Percentiles rank a stretch among this genome's conserved stretches.
phyloP scores from a whole-genome alignment of 1,284 basidiomycete genomes.

The Phellinidium pouzarii region DNA sequence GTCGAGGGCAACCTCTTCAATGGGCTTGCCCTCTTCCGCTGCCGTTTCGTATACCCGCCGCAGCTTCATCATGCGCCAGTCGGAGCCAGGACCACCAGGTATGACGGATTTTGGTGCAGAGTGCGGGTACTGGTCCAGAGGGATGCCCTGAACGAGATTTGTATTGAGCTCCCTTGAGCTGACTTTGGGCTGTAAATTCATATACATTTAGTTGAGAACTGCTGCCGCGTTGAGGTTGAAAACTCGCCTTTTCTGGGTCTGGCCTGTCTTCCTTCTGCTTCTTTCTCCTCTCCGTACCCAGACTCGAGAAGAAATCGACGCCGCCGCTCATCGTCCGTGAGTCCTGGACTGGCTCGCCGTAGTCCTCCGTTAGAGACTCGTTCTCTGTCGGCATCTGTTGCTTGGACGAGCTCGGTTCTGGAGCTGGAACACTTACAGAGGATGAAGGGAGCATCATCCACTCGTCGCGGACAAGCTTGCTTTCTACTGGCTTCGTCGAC shows the following conservation, averaged over 20 bases:
- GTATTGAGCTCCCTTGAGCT: constrained; percentile 78
- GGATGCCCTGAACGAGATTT: constrained; percentile 58
- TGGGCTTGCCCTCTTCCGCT: constrained; percentile 68
- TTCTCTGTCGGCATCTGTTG: constrained; percentile 31
- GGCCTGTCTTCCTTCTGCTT: constrained; percentile 57
- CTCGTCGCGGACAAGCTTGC: constrained; percentile 64
- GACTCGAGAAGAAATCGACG: constrained; percentile 80
- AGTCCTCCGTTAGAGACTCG: constrained; percentile 61
- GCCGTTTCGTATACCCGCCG: constrained; percentile 85
- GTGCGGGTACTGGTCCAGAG: constrained; percentile 48
- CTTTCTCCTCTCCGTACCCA: constrained; percentile 73
- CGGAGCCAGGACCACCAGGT: constrained; percentile 86
- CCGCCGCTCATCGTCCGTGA: constrained; percentile 44
- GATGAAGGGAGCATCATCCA: constrained; percentile 78
- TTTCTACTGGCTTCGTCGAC: constrained; percentile 36
- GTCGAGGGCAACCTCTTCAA: constrained; percentile 85
- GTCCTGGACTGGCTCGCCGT: constrained; percentile 51
- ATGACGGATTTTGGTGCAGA: constrained; percentile 45
- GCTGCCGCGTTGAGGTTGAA: constrained; percentile 3
- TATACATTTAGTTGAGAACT: neutral
- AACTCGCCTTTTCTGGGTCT: constrained; percentile 61
- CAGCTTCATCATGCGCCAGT: constrained; percentile 98
- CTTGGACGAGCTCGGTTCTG: constrained; percentile 21
- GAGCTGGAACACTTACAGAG: constrained; percentile 24
- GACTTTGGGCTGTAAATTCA: constrained; percentile 42